These are phyloP conservation scores for Pseudocercospora crystallina DNA, from an alignment of 2,329 filamentous ascomycete species.

Conservation along the genomic window DNA sequence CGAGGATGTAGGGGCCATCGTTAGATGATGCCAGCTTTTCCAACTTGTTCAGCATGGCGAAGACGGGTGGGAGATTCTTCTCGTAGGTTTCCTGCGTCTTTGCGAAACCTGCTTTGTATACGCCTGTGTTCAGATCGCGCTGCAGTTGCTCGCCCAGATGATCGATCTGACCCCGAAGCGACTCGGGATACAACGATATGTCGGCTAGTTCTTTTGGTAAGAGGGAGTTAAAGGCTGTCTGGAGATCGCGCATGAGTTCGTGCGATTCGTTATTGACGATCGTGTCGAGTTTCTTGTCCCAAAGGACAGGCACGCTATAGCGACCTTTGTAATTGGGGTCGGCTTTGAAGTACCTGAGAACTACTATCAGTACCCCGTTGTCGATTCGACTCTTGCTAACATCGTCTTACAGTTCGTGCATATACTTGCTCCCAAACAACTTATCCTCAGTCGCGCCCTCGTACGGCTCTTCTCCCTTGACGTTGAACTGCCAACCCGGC, in stretches of 20 bases:
- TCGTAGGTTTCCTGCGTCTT: slow-evolving; percentile 57
- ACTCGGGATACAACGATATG: slow-evolving; percentile 55
- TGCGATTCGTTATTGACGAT: slow-evolving; percentile 63
- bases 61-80: slow-evolving; percentile 54
- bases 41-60: slow-evolving; percentile 60
- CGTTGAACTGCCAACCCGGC: slow-evolving; percentile 61
- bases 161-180: slow-evolving; percentile 54
- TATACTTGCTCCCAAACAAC: slow-evolving; percentile 56
- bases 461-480: slow-evolving; percentile 46
- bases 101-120: slow-evolving; percentile 62
- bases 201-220: slow-evolving; percentile 43
- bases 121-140: slow-evolving; percentile 57
- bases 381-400: slow-evolving; percentile 46
- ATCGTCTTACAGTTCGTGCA: slow-evolving; percentile 53
- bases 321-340: slow-evolving; percentile 61
- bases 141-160: slow-evolving; percentile 55
- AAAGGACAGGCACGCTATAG: slow-evolving; percentile 62
- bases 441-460: slow-evolving; percentile 58
- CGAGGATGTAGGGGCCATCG: slow-evolving; percentile 58
- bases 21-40: slow-evolving; percentile 50
- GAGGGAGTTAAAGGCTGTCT: slow-evolving; percentile 55
- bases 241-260: slow-evolving; percentile 59
- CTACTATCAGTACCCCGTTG: slow-evolving; percentile 31
- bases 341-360: slow-evolving; percentile 57
- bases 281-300: slow-evolving; percentile 58